Conservation (phyloP, 306 rosid genomes). For the Lathyrus aphaca region DNA sequence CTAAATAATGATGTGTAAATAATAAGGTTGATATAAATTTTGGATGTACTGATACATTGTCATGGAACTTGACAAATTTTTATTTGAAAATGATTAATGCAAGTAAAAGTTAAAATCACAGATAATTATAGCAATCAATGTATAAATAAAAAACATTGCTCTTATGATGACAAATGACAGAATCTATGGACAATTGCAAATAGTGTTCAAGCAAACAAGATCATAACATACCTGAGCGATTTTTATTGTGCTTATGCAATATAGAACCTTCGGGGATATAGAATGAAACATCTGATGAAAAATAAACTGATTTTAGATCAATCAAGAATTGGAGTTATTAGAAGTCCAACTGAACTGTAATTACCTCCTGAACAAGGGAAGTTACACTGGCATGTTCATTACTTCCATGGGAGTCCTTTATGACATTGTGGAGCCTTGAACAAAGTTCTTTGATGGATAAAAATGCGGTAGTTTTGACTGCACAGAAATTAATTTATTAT, state of each 20-base stretch:
- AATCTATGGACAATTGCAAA: background rate
- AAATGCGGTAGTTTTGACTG: slow-evolving; percentile 86
- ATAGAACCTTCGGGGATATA: slow-evolving; percentile 62
- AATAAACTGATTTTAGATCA: slow-evolving; percentile 26
- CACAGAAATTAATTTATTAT: slow-evolving; percentile 32
- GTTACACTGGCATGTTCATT: slow-evolving; percentile 44
- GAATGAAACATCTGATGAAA: slow-evolving; percentile 65
- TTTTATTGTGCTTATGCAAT: slow-evolving; percentile 77
- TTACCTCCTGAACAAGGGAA: slow-evolving; percentile 75
- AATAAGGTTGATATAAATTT: too few relatives aligned
- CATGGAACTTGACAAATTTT: background rate
- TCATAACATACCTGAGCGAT: slow-evolving; percentile 78
- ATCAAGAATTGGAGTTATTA: slow-evolving; percentile 24
- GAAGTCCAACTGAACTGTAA: slow-evolving; percentile 29
- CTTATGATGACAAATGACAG: background rate
- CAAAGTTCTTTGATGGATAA: slow-evolving; percentile 72
- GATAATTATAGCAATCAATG: background rate
- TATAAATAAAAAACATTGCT: background rate
- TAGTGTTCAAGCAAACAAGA: slow-evolving; percentile 30
- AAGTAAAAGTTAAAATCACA: background rate
- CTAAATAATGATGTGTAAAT: background rate
- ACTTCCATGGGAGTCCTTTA: slow-evolving; percentile 51
- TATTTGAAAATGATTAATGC: background rate
- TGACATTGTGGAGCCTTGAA: slow-evolving; percentile 57
- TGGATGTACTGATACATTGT: background rate